These are phyloP conservation scores for Colletotrichum limetticola DNA, from an alignment of 2,329 filamentous ascomycete species.

Conservation along the genomic window DNA sequence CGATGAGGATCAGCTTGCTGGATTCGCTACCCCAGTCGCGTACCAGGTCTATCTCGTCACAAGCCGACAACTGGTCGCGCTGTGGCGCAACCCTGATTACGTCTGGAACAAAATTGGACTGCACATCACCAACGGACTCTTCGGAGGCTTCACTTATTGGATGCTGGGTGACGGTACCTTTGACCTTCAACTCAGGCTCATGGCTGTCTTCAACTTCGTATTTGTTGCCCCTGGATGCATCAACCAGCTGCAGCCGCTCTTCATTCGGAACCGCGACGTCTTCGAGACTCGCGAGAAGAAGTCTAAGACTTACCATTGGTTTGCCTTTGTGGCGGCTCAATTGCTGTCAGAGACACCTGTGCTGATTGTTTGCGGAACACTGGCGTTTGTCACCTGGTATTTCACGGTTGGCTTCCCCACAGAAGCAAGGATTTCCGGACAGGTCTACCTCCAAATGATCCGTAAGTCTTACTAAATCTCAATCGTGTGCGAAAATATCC, in stretches of 20 bases:
- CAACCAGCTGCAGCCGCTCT: constrained; percentile 60
- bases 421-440: constrained; percentile 33
- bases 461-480: background rate
- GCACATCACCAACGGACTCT: constrained; percentile 40
- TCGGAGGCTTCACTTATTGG: constrained; percentile 58
- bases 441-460: constrained; percentile 40
- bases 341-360: constrained; percentile 59
- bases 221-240: constrained; percentile 61
- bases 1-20: background rate
- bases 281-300: constrained; percentile 62
- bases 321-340: constrained; percentile 57
- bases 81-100: constrained; percentile 45
- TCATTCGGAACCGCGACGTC: constrained; percentile 58
- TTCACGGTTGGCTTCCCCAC: constrained; percentile 51
- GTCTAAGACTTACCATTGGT: constrained; percentile 61
- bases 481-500: too few species aligned
- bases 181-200: constrained; percentile 53
- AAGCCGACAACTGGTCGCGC: constrained; percentile 15
- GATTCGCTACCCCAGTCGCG: constrained; percentile 23
- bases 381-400: constrained; percentile 59
- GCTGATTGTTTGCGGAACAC: constrained; percentile 53
- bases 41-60: constrained; percentile 31
- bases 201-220: constrained; percentile 64
- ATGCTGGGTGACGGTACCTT: constrained; percentile 54
- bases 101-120: constrained; percentile 57